Percentiles rank a stretch among this genome's conserved stretches.
Evolutionary conservation across 495 filamentous ascomycete species (phyloP).

Genomic region (Podospora comata): DNA sequence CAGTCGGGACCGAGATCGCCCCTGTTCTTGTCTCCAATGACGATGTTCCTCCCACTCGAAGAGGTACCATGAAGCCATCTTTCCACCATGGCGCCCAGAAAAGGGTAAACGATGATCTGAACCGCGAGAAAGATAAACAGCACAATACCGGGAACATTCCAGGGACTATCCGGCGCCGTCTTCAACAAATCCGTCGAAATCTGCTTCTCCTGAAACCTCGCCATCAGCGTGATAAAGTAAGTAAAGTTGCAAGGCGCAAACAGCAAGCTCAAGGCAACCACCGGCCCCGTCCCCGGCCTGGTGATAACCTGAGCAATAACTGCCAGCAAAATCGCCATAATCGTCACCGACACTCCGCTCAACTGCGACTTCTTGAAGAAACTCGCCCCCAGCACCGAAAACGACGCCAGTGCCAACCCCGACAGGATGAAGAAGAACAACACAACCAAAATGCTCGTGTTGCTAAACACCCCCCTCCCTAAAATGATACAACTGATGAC

Average conservation of each 20-base stretch:
- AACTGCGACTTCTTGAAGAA: constrained; percentile 79
- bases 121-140: constrained; percentile 67
- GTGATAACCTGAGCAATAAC: constrained; percentile 65
- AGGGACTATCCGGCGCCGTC: constrained; percentile 57
- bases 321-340: constrained; percentile 62
- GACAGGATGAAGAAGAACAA: constrained; percentile 61
- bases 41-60: constrained; percentile 57
- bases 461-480: constrained; percentile 57
- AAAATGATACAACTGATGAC: constrained; percentile 63
- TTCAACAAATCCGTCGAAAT: constrained; percentile 54
- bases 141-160: constrained; percentile 60
- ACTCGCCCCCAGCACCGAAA: constrained; percentile 65
- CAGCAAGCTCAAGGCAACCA: constrained; percentile 61
- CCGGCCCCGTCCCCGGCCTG: constrained; percentile 53
- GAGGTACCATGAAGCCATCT: constrained; percentile 70
- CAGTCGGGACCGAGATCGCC: constrained; percentile 37
- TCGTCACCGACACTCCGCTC: constrained; percentile 63
- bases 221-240: constrained; percentile 65
- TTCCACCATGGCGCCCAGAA: constrained; percentile 70
- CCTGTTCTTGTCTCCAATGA: constrained; percentile 33
- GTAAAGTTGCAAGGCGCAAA: constrained; percentile 78
- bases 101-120: constrained; percentile 69
- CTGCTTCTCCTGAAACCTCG: constrained; percentile 60
- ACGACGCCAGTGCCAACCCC: constrained; percentile 63
- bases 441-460: constrained; percentile 57